Percentiles rank a stretch among this genome's conserved stretches.
phyloP scores from a whole-genome alignment of 257 asterid genomes.

The Nicotiana tomentosiformis region DNA sequence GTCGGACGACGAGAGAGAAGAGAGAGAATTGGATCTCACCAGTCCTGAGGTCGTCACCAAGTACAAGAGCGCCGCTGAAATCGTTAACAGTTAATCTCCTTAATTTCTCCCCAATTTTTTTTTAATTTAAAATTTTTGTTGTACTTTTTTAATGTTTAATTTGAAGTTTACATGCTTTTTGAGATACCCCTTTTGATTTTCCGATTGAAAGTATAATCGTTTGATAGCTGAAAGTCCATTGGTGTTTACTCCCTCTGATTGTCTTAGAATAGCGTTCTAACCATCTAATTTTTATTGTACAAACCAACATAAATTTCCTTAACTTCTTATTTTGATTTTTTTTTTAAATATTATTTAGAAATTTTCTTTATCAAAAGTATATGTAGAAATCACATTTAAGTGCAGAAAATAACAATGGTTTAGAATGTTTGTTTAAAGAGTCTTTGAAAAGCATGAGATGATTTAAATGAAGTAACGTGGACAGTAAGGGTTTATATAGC shows the following conservation, averaged over 20 bases:
- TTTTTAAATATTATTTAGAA: too few relatives aligned
- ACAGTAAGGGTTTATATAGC: too few relatives aligned
- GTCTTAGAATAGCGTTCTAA: not conserved
- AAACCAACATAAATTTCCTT: not conserved
- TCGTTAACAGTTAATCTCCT: conserved; percentile 55
- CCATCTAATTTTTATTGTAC: not conserved
- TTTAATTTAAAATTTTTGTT: not conserved
- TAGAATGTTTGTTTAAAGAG: not conserved
- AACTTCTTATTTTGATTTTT: not conserved
- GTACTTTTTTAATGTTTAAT: not conserved
- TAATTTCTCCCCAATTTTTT: not conserved
- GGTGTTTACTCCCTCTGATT: not conserved
- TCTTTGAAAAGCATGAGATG: too few relatives aligned
- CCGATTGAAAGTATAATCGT: not conserved
- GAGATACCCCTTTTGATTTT: not conserved
- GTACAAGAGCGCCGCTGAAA: conserved; percentile 90
- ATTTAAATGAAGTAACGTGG: too few relatives aligned
- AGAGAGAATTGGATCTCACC: conserved; percentile 87
- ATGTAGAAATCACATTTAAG: not conserved
- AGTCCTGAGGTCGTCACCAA: conserved; percentile 87
- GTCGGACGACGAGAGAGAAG: conserved; percentile 96
- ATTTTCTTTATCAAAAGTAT: not conserved
- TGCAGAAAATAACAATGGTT: not conserved
- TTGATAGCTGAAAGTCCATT: not conserved
- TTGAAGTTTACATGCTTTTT: not conserved